Conservation (phyloP, 495 filamentous ascomycete species). For the Monascus purpureus region DNA sequence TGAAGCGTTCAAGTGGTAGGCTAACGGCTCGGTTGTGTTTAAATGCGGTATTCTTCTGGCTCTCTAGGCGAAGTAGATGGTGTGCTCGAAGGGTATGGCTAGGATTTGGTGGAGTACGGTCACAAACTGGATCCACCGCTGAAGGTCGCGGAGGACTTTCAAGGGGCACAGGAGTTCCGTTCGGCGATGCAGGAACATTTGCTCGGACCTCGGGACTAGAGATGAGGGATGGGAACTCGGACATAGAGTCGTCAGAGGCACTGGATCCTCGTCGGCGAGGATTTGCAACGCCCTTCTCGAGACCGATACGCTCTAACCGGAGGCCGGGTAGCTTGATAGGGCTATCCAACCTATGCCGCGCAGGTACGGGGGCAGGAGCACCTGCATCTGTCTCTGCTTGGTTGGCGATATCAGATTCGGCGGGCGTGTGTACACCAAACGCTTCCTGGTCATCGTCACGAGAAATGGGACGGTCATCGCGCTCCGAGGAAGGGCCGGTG, state of each 20-base stretch:
- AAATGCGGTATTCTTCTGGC: conserved; percentile 12
- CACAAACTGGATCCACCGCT: conserved; percentile 5
- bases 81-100: conserved; percentile 23
- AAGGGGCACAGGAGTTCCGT: conserved; percentile 13
- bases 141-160: conserved; percentile 15
- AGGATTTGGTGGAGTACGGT: conserved; percentile 7
- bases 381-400: background rate
- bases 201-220: conserved; percentile 20
- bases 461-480: too few species aligned
- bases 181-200: conserved; percentile 17
- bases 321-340: conserved; percentile 26
- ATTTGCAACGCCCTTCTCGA: conserved; percentile 11
- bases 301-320: conserved; percentile 13
- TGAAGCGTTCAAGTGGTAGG: conserved; percentile 31
- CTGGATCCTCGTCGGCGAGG: conserved; percentile 15
- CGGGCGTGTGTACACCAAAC: too few species aligned
- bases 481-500: too few species aligned
- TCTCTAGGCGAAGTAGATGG: conserved; percentile 17
- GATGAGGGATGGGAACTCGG: conserved; percentile 22
- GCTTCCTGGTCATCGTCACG: too few species aligned
- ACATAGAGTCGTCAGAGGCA: conserved; percentile 22
- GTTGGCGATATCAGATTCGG: background rate
- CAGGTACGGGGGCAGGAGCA: conserved; percentile 4
- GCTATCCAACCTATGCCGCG: conserved; percentile 22
- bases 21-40: conserved; percentile 23